Evolutionary conservation across 2,329 filamentous ascomycete genomes (phyloP).

Genomic region (Dothidotthia symphoricarpi): DNA sequence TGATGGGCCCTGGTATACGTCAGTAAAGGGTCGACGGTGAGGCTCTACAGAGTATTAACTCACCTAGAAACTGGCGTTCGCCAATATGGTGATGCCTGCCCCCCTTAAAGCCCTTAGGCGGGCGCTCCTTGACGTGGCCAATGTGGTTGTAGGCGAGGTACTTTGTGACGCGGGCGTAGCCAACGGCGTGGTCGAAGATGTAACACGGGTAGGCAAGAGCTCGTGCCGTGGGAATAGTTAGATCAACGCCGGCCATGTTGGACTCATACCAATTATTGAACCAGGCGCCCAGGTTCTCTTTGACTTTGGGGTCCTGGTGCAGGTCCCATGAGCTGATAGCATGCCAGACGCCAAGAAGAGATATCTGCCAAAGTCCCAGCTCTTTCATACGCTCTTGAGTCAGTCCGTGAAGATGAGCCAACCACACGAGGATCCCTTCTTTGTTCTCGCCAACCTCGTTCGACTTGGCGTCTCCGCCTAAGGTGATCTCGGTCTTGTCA

Average conservation of each 20-base stretch:
- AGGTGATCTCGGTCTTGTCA: slow-evolving; percentile 9
- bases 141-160: slow-evolving; percentile 33
- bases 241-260: slow-evolving; percentile 1
- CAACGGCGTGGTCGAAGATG: slow-evolving; percentile 29
- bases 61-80: slow-evolving; percentile 19
- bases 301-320: slow-evolving; percentile 4
- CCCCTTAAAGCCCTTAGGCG: slow-evolving; percentile 20
- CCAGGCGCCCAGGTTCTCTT: slow-evolving; percentile 8
- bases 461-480: slow-evolving; percentile 8
- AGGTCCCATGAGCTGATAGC: slow-evolving; percentile 7
- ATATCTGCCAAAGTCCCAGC: slow-evolving; percentile 12
- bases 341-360: slow-evolving; percentile 12
- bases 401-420: slow-evolving; percentile 14
- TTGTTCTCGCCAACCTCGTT: slow-evolving; percentile 9
- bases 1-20: no score
- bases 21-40: no score
- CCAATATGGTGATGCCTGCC: slow-evolving; percentile 11
- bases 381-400: slow-evolving; percentile 8
- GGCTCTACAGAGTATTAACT: no score
- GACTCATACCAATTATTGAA: slow-evolving; percentile 13
- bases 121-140: slow-evolving; percentile 26
- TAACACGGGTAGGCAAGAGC: slow-evolving; percentile 29
- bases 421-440: slow-evolving; percentile 9
- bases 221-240: slow-evolving; percentile 7
- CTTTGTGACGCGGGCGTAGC: slow-evolving; percentile 28